These are phyloP conservation scores for Fraxinus americana DNA, from an alignment of 257 asterid species.

Conservation along the genomic window DNA sequence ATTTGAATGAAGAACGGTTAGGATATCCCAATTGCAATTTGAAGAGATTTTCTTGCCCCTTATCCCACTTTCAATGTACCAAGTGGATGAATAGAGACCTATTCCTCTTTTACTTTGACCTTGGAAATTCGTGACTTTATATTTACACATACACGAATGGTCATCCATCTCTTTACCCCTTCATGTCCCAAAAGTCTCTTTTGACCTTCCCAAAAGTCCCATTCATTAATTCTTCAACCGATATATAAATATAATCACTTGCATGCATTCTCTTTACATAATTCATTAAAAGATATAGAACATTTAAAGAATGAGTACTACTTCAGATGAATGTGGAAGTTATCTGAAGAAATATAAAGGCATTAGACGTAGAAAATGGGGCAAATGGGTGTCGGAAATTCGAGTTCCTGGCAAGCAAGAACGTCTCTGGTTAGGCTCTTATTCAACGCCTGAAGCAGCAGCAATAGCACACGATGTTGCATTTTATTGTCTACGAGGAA, in stretches of 20 bases:
- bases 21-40: too few relatives aligned
- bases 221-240: slow-evolving; percentile 46
- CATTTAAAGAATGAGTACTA: slow-evolving; percentile 38
- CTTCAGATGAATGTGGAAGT: slow-evolving; percentile 41
- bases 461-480: slow-evolving; percentile 92
- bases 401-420: slow-evolving; percentile 81
- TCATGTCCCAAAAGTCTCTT: slow-evolving; percentile 25
- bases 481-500: slow-evolving; percentile 58
- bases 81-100: not conserved
- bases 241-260: slow-evolving; percentile 45
- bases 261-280: not conserved
- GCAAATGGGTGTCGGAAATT: slow-evolving; percentile 92
- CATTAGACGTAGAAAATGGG: slow-evolving; percentile 83
- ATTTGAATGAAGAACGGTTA: too few relatives aligned
- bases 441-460: slow-evolving; percentile 77
- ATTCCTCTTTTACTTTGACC: slow-evolving; percentile 36
- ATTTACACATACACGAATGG: too few relatives aligned
- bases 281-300: not conserved
- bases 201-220: not conserved
- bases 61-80: not conserved
- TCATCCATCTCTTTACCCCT: not conserved
- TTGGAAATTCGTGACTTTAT: slow-evolving; percentile 35
- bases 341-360: slow-evolving; percentile 52
- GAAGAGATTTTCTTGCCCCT: too few relatives aligned
- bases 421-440: slow-evolving; percentile 84